These are phyloP conservation scores for Xylaria sp. DNA, from an alignment of 2,329 filamentous ascomycete species.

Conservation along the genomic window DNA sequence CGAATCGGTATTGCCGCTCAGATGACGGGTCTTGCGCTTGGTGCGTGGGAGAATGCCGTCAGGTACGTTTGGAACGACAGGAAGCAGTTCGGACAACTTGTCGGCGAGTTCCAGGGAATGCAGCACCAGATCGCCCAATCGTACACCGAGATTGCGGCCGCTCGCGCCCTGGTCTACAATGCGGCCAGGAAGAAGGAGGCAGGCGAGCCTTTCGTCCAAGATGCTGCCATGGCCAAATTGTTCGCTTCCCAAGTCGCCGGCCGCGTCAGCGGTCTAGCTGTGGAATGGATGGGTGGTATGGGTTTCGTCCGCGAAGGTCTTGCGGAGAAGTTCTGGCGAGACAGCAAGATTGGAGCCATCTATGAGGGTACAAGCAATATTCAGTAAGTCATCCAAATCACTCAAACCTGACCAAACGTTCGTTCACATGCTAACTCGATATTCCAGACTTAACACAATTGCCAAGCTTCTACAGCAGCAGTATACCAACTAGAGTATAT, in stretches of 20 bases:
- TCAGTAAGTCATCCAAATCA: conserved; percentile 60
- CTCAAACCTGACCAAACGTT: not conserved
- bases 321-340: conserved; percentile 97
- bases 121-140: conserved; percentile 98
- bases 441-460: conserved; percentile 68
- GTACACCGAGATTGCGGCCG: conserved; percentile 92
- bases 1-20: conserved; percentile 98
- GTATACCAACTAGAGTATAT: conserved; percentile 58
- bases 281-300: conserved; percentile 99
- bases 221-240: conserved; percentile 98
- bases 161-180: conserved; percentile 93
- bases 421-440: conserved; percentile 42
- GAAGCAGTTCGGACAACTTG: conserved; percentile 91
- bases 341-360: conserved; percentile 98
- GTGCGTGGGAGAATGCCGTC: conserved; percentile 94
- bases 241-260: conserved; percentile 93
- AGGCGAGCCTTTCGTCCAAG: conserved; percentile 91
- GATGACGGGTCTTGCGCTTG: conserved; percentile 96
- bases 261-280: conserved; percentile 82
- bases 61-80: conserved; percentile 98
- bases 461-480: conserved; percentile 72
- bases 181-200: conserved; percentile 98
- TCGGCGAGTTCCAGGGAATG: conserved; percentile 99
- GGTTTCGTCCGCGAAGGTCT: conserved; percentile 96
- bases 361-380: conserved; percentile 92